Percentiles rank a stretch among this genome's conserved stretches.
These are phyloP conservation scores for Helicostylum pulchrum DNA, from an alignment of 192 early-diverging fungal genomes.

Conservation along the genomic window DNA sequence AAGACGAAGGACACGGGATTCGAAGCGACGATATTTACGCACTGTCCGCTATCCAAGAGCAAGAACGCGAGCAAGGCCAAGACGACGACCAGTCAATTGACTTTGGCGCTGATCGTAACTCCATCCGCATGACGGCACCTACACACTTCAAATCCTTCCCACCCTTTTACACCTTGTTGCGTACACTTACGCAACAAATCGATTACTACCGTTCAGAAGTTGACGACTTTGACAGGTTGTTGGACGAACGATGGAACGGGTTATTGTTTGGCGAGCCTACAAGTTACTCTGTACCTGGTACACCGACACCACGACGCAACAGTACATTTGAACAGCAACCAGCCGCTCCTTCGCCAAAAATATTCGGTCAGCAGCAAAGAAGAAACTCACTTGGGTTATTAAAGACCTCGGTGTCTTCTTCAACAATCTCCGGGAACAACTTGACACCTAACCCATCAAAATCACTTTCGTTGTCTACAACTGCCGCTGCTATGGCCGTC, in stretches of 20 bases:
- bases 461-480: conserved; percentile 14
- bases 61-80: conserved; percentile 32
- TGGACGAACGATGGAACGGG: conserved; percentile 50
- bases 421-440: too few relatives aligned
- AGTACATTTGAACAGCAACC: background rate
- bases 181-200: conserved; percentile 62
- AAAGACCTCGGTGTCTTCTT: background rate
- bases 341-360: background rate
- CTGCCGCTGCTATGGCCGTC: background rate
- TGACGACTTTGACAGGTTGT: conserved; percentile 55
- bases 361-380: background rate
- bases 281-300: background rate
- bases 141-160: conserved; percentile 52
- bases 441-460: conserved; percentile 9
- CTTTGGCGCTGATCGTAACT: conserved; percentile 27
- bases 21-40: conserved; percentile 39
- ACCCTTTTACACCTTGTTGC: conserved; percentile 63
- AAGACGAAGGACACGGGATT: conserved; percentile 1
- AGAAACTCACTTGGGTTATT: background rate
- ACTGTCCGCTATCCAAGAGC: conserved; percentile 8
- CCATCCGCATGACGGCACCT: conserved; percentile 14
- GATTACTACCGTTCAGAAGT: conserved; percentile 59
- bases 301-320: too few relatives aligned
- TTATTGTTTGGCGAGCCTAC: conserved; percentile 14
- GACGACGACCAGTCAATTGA: conserved; percentile 42